Percentiles rank a stretch among this genome's conserved stretches.
Evolutionary conservation across 2,329 filamentous ascomycete species (phyloP).

Genomic region (Colletotrichum phormii): DNA sequence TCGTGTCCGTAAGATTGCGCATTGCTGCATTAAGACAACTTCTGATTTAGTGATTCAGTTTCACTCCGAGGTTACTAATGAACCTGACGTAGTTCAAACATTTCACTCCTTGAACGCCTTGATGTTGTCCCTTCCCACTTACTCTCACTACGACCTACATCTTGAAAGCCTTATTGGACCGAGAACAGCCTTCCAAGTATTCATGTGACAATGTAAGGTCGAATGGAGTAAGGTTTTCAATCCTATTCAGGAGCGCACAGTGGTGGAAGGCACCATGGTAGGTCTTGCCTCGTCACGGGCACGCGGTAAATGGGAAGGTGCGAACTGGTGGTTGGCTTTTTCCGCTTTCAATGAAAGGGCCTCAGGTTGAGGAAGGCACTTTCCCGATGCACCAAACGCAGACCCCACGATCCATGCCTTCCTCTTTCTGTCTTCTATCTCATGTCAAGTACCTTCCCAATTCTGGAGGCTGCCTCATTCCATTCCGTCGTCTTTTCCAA

Average conservation of each 20-base stretch:
- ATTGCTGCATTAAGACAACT: background rate
- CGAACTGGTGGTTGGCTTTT: background rate
- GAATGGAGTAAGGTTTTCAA: no score
- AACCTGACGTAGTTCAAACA: background rate
- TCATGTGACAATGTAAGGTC: no score
- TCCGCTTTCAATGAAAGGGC: background rate
- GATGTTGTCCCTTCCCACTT: no score
- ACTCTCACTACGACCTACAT: no score
- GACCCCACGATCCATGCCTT: background rate
- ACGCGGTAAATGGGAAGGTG: background rate
- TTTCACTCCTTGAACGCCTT: no score
- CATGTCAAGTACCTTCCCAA: background rate
- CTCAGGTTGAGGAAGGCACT: background rate
- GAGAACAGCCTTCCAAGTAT: no score
- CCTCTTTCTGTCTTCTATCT: no score
- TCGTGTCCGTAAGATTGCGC: background rate
- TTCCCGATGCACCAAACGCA: background rate
- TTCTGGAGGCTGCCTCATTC: no score
- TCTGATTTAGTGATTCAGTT: background rate
- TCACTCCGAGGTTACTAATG: background rate
- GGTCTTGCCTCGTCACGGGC: background rate
- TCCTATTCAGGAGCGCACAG: background rate
- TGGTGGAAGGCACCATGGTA: background rate
- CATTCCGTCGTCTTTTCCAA: background rate
- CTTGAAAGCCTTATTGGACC: no score